phyloP scores from a whole-genome alignment of 495 filamentous ascomycete species.

The Podospora tetraspora region DNA sequence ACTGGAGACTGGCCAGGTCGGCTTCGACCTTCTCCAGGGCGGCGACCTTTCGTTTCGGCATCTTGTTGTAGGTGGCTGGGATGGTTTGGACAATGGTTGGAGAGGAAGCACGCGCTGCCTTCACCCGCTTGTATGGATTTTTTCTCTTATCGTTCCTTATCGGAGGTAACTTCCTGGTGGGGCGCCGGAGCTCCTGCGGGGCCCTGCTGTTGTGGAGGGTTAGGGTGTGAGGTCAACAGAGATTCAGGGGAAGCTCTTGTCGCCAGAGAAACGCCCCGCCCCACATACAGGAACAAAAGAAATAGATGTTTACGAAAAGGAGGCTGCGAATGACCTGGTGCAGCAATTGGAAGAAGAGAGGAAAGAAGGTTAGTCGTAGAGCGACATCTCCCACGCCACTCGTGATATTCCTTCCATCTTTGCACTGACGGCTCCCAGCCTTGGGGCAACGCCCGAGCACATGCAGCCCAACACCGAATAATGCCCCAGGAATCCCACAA shows the following conservation, averaged over 20 bases:
- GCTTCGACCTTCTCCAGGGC: conserved; percentile 94
- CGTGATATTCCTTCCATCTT: too few species aligned
- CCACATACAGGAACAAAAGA: not conserved
- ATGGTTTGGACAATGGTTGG: conserved; percentile 4
- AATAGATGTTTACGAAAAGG: not conserved
- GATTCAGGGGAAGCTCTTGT: not conserved
- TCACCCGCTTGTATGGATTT: conserved; percentile 10
- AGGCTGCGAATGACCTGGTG: not conserved
- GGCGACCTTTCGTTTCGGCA: conserved; percentile 81
- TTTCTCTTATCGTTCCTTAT: conserved; percentile 22
- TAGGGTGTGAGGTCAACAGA: not conserved
- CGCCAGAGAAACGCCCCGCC: not conserved
- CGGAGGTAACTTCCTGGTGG: conserved; percentile 16
- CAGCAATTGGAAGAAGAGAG: too few species aligned
- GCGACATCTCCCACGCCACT: too few species aligned
- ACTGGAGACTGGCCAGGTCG: conserved; percentile 80
- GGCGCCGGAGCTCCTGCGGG: conserved; percentile 3
- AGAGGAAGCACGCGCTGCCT: not conserved
- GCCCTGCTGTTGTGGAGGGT: not conserved
- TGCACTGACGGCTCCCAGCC: too few species aligned
- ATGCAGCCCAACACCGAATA: too few species aligned
- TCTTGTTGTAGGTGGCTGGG: conserved; percentile 33
- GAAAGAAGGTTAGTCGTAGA: too few species aligned
- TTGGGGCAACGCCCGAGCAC: too few species aligned
- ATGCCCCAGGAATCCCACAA: too few species aligned